A percentile compares a stretch with the other conserved stretches of the same genome.
Conservation (phyloP, 2,329 filamentous ascomycete genomes). For the Aschersonia sp. region DNA sequence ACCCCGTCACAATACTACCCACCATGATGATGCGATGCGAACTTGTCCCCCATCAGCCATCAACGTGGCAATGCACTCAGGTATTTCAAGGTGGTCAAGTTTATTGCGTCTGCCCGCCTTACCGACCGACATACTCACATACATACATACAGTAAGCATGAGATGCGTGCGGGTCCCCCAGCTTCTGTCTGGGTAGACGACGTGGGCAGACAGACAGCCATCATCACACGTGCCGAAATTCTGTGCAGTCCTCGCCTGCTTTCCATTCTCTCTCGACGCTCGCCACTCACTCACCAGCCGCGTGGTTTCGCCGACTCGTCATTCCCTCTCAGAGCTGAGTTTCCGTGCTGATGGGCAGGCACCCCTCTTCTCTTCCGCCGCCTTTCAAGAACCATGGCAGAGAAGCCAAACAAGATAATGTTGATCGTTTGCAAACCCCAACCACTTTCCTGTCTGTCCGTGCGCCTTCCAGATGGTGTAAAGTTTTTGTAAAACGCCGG, state of each 20-base stretch:
- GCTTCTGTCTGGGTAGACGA: too few relatives aligned
- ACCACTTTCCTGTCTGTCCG: too few relatives aligned
- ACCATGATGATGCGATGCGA: background rate
- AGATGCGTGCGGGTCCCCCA: too few relatives aligned
- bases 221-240: background rate
- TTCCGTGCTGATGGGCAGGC: too few relatives aligned
- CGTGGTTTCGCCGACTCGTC: too few relatives aligned
- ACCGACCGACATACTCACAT: background rate
- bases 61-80: background rate
- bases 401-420: too few relatives aligned
- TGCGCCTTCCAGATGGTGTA: background rate
- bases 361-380: background rate
- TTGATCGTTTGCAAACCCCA: too few relatives aligned
- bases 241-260: too few relatives aligned
- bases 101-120: background rate
- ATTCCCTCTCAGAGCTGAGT: too few relatives aligned
- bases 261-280: background rate
- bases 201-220: background rate
- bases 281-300: background rate
- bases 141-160: background rate
- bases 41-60: background rate
- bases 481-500: slow-evolving; percentile 2
- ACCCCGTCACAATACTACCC: background rate
- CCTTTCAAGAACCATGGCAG: background rate
- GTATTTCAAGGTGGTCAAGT: background rate